These are phyloP conservation scores for Mycena leptocephala DNA, from an alignment of 768 basidiomycete genomes.

Conservation along the genomic window DNA sequence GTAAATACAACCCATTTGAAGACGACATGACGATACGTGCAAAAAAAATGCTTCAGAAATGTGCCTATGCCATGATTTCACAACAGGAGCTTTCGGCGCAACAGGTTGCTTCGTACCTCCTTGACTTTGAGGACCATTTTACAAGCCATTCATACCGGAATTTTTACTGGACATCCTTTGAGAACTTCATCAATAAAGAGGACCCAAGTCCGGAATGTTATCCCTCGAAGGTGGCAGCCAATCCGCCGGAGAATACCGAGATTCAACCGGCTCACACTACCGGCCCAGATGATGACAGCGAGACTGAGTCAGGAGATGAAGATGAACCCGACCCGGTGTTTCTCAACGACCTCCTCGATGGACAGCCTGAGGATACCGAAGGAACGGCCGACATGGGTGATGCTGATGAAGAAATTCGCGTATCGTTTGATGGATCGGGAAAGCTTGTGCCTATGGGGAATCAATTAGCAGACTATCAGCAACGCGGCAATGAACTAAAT, in stretches of 20 bases:
- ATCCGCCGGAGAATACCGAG: background rate
- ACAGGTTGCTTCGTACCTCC: conserved; percentile 44
- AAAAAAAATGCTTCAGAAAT: conserved; percentile 44
- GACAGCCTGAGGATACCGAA: background rate
- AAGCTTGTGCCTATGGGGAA: conserved; percentile 25
- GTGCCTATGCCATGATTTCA: conserved; percentile 39
- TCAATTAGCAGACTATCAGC: conserved; percentile 47
- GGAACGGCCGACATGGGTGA: background rate
- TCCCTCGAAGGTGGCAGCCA: background rate
- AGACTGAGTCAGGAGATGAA: conserved; percentile 6
- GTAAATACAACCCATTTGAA: conserved; percentile 11
- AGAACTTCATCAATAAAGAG: conserved; percentile 37
- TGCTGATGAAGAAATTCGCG: conserved; percentile 32
- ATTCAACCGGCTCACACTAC: background rate
- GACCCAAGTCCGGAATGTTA: conserved; percentile 46
- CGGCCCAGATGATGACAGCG: background rate
- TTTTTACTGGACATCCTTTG: conserved; percentile 42
- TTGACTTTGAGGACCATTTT: conserved; percentile 48
- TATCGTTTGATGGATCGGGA: conserved; percentile 27
- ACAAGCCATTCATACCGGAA: conserved; percentile 43
- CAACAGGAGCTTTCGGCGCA: conserved; percentile 46
- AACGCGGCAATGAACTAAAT: conserved; percentile 30
- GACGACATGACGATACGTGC: conserved; percentile 3
- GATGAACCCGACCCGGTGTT: background rate
- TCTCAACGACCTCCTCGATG: conserved; percentile 14